These are phyloP conservation scores for Hyaloperonospora brassicae DNA, from an alignment of 352 stramenopile species.

Conservation along the genomic window DNA sequence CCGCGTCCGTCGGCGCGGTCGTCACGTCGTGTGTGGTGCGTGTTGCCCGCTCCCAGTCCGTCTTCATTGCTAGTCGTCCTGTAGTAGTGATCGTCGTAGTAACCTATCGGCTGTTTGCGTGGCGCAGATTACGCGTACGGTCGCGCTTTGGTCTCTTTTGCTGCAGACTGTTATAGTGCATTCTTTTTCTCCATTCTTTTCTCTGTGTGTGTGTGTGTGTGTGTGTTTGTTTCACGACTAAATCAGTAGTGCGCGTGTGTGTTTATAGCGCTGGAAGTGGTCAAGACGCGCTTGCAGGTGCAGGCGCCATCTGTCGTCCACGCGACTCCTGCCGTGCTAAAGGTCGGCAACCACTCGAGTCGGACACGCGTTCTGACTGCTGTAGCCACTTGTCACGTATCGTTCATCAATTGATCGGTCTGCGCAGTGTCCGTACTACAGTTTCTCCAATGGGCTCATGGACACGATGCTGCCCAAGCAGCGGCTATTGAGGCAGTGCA, in stretches of 20 bases:
- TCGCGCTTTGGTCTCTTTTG: no score
- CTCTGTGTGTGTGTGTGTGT: background rate
- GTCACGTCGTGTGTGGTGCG: constrained; percentile 62
- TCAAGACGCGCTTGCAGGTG: constrained; percentile 77
- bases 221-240: background rate
- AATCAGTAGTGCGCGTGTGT: background rate
- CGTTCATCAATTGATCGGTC: no score
- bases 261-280: constrained; percentile 66
- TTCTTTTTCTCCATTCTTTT: no score
- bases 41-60: constrained; percentile 3
- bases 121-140: constrained; percentile 58
- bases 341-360: no score
- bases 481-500: constrained; percentile 41
- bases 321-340: constrained; percentile 32
- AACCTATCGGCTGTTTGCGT: background rate
- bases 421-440: no score
- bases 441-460: no score
- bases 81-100: no score
- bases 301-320: constrained; percentile 54
- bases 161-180: no score
- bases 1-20: constrained; percentile 56
- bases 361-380: no score
- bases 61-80: no score
- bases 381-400: no score
- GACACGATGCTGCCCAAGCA: constrained; percentile 25